phyloP scores from a whole-genome alignment of 1,284 basidiomycete species.

The Ganoderma sinense region DNA sequence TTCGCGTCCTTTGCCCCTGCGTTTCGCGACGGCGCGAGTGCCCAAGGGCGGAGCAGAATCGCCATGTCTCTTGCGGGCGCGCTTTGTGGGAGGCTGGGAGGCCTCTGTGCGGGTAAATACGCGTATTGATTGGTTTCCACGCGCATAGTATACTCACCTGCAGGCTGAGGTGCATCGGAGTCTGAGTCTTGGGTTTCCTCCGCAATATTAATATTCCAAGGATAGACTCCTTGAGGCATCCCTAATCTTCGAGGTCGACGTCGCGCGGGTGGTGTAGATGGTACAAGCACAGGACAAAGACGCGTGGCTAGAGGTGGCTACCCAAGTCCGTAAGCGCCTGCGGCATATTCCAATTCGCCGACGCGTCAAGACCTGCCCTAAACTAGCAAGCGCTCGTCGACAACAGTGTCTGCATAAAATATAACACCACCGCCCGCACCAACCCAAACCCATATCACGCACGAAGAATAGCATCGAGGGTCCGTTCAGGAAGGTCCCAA shows the following conservation, averaged over 20 bases:
- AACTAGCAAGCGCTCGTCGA: not conserved
- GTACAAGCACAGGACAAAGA: not conserved
- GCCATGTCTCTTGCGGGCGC: not conserved
- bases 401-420: too few species aligned
- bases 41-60: not conserved
- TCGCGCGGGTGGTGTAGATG: not conserved
- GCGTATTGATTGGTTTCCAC: not conserved
- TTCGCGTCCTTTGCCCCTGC: not conserved
- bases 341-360: not conserved
- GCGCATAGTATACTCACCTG: not conserved
- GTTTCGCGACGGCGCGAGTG: not conserved
- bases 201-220: not conserved
- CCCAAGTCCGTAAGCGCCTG: too few species aligned
- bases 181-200: not conserved
- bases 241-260: not conserved
- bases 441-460: not conserved
- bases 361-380: not conserved
- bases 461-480: not conserved
- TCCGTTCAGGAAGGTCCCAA: not conserved
- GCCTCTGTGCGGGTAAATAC: not conserved
- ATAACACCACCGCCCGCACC: not conserved
- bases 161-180: not conserved
- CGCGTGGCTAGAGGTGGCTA: not conserved
- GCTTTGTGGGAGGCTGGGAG: not conserved
- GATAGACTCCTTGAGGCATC: not conserved